Conservation (phyloP, 495 filamentous ascomycete genomes). For the Bathelium albidoporum region DNA sequence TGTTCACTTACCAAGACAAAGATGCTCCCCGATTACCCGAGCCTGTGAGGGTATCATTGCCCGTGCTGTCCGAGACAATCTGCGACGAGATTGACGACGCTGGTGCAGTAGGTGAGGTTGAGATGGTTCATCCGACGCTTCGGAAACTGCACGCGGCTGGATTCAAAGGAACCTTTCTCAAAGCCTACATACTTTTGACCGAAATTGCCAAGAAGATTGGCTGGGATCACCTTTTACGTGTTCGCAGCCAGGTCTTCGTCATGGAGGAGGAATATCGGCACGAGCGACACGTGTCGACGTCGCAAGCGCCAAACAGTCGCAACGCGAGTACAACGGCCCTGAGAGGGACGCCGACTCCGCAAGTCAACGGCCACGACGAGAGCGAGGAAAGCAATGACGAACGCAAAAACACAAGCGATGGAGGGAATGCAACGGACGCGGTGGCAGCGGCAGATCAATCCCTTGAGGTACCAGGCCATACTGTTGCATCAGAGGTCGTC, state of each 20-base stretch:
- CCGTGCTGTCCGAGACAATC: conserved; percentile 77
- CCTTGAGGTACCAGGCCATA: conserved; percentile 73
- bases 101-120: conserved; percentile 57
- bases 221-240: conserved; percentile 90
- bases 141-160: conserved; percentile 75
- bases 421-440: conserved; percentile 13
- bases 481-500: conserved; percentile 68
- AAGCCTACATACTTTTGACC: conserved; percentile 87
- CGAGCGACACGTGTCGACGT: conserved; percentile 60
- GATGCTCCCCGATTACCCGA: conserved; percentile 91
- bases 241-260: conserved; percentile 91
- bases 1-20: conserved; percentile 99
- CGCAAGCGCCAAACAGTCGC: conserved; percentile 41
- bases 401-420: conserved; percentile 24
- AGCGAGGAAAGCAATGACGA: conserved; percentile 25
- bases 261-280: conserved; percentile 98
- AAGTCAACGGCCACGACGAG: conserved; percentile 50
- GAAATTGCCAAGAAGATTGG: conserved; percentile 92
- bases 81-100: conserved; percentile 94
- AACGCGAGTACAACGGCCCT: conserved; percentile 70
- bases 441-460: conserved; percentile 32
- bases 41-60: conserved; percentile 73
- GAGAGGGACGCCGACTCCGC: conserved; percentile 52
- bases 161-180: conserved; percentile 89
- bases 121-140: conserved; percentile 78